phyloP scores from a whole-genome alignment of 1,139 yeast species.

The Pichia sp. region DNA sequence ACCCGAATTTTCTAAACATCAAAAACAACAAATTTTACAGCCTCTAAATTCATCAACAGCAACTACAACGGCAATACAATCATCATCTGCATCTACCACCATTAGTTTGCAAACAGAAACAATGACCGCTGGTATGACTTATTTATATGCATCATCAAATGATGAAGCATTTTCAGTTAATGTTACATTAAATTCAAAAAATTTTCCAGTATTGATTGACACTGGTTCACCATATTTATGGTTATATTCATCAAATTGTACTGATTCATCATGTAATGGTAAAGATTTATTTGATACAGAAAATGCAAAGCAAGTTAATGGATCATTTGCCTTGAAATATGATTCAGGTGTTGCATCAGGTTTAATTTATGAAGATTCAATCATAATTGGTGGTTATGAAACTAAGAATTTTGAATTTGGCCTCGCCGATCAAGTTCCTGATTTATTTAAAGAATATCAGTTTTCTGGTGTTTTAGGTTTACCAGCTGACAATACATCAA shows the following conservation, averaged over 20 bases:
- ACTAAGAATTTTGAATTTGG: conserved; percentile 44
- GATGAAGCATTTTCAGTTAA: conserved; percentile 33
- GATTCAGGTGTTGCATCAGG: conserved; percentile 55
- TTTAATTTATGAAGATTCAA: conserved; percentile 32
- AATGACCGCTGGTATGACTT: conserved; percentile 23
- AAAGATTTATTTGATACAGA: conserved; percentile 25
- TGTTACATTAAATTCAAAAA: conserved; percentile 33
- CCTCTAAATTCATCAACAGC: not conserved
- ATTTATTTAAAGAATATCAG: conserved; percentile 44
- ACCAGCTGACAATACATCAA: conserved; percentile 35
- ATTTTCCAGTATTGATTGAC: conserved; percentile 50
- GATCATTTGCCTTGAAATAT: conserved; percentile 43
- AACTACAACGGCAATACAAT: conserved; percentile 1
- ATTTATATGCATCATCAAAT: conserved; percentile 25
- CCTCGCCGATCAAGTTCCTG: conserved; percentile 47
- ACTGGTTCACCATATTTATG: conserved; percentile 63
- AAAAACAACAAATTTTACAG: conserved; percentile 9
- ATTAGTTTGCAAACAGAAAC: conserved; percentile 9
- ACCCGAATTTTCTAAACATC: conserved; percentile 2
- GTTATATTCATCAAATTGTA: conserved; percentile 53
- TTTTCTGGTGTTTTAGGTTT: conserved; percentile 60
- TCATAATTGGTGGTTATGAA: conserved; percentile 38
- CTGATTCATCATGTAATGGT: conserved; percentile 36
- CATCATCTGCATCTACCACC: conserved; percentile 10
- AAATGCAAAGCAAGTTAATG: conserved; percentile 20